Evolutionary conservation across 768 basidiomycete genomes (phyloP).

Genomic region (Pleurotus djamor): DNA sequence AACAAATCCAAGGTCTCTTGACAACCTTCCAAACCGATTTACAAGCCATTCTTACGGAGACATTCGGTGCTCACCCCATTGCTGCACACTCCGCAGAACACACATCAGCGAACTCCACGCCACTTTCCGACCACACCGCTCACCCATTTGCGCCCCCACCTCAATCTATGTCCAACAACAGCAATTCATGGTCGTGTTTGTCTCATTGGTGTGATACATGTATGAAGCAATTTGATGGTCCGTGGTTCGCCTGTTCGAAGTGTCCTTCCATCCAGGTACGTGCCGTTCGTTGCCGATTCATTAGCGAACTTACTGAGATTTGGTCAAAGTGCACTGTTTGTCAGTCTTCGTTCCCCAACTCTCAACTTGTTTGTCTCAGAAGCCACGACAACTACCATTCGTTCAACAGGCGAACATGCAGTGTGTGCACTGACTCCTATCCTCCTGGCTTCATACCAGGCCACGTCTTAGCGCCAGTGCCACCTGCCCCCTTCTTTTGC

Average conservation of each 20-base stretch:
- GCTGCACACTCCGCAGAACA: slow-evolving; percentile 11
- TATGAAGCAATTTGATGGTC: slow-evolving; percentile 22
- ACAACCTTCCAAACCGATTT: slow-evolving; percentile 52
- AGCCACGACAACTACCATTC: background rate
- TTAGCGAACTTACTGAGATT: slow-evolving; percentile 9
- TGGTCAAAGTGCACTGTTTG: slow-evolving; percentile 30
- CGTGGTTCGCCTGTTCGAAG: slow-evolving; percentile 32
- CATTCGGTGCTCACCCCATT: slow-evolving; percentile 21
- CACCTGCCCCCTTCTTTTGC: too few species aligned
- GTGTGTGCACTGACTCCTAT: background rate
- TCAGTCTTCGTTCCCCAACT: slow-evolving; percentile 9
- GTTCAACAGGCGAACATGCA: background rate
- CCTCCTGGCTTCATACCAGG: background rate
- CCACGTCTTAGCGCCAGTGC: too few species aligned
- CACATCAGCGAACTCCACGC: slow-evolving; percentile 1
- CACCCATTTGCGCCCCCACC: slow-evolving; percentile 11
- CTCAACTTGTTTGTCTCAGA: background rate
- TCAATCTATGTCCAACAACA: background rate
- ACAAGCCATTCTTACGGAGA: slow-evolving; percentile 37
- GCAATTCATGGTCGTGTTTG: slow-evolving; percentile 17
- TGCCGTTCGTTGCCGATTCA: slow-evolving; percentile 4
- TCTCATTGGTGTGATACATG: slow-evolving; percentile 31
- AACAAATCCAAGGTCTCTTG: slow-evolving; percentile 46
- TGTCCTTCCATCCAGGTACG: slow-evolving; percentile 36
- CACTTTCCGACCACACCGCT: background rate